Percentiles rank a stretch among this genome's conserved stretches.
Conservation (phyloP, 108 stramenopile species). For the Skeletonema grethae region DNA sequence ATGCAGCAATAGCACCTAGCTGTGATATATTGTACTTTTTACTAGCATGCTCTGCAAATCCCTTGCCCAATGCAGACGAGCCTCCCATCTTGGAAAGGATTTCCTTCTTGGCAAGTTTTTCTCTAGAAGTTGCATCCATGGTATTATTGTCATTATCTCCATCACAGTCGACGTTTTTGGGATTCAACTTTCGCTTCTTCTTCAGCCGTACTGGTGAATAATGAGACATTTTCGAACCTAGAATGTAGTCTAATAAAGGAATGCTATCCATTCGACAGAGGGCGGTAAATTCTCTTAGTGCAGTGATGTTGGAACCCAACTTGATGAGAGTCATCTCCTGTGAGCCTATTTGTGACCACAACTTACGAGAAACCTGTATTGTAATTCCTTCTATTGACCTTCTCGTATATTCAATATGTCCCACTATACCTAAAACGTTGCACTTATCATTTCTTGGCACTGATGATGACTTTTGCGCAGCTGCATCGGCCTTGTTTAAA, state of each 20-base stretch:
- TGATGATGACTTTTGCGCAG: background rate
- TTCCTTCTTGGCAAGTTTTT: conserved; percentile 43
- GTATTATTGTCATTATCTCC: conserved; percentile 7
- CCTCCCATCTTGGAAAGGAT: conserved; percentile 72
- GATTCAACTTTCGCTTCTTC: background rate
- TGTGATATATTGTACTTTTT: conserved; percentile 85
- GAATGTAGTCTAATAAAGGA: conserved; percentile 65
- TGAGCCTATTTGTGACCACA: conserved; percentile 57
- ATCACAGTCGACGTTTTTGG: background rate
- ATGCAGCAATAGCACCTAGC: conserved; percentile 76
- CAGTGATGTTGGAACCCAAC: conserved; percentile 77
- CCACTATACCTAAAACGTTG: conserved; percentile 54
- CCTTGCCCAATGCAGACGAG: conserved; percentile 68
- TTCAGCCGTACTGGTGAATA: background rate
- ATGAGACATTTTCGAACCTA: conserved; percentile 55
- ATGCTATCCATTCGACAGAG: conserved; percentile 69
- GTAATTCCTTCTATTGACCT: conserved; percentile 56
- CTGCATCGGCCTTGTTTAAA: conserved; percentile 31
- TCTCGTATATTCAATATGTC: conserved; percentile 65
- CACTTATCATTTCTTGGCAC: background rate
- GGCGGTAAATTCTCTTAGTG: conserved; percentile 83
- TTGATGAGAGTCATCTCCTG: conserved; percentile 64
- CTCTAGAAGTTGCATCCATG: conserved; percentile 11
- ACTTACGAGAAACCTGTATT: conserved; percentile 65
- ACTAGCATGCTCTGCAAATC: conserved; percentile 74